Conservation (phyloP, 2,329 filamentous ascomycete genomes). For the Paraphaeosphaeria sporulosa region DNA sequence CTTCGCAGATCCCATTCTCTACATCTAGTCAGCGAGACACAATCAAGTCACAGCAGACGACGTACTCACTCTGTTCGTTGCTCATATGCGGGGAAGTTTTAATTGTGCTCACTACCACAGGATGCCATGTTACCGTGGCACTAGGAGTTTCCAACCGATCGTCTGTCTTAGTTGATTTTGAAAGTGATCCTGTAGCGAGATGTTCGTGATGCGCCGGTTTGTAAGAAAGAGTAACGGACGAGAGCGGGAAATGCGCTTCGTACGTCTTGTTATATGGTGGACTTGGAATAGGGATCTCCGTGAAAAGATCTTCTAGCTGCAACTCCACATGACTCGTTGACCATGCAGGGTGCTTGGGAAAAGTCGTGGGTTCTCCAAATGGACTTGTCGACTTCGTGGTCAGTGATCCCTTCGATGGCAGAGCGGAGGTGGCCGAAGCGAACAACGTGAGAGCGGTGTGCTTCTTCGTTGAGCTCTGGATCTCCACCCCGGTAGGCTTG, state of each 20-base stretch:
- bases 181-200: neutral
- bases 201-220: neutral
- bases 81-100: neutral
- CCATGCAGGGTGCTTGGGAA: neutral
- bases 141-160: neutral
- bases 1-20: neutral
- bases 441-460: too few relatives aligned
- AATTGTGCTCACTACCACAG: neutral
- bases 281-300: neutral
- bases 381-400: neutral
- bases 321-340: neutral
- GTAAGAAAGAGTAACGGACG: neutral
- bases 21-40: neutral
- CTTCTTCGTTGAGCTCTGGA: neutral
- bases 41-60: neutral
- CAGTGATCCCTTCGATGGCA: neutral
- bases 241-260: neutral
- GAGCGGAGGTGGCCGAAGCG: neutral
- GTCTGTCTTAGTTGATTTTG: neutral
- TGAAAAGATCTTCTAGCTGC: neutral
- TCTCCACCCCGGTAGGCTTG: neutral
- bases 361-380: neutral
- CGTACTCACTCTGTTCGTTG: neutral
- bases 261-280: neutral
- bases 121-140: neutral